Evolutionary conservation across 2,329 filamentous ascomycete genomes (phyloP).

Genomic region (Botrytis porri): DNA sequence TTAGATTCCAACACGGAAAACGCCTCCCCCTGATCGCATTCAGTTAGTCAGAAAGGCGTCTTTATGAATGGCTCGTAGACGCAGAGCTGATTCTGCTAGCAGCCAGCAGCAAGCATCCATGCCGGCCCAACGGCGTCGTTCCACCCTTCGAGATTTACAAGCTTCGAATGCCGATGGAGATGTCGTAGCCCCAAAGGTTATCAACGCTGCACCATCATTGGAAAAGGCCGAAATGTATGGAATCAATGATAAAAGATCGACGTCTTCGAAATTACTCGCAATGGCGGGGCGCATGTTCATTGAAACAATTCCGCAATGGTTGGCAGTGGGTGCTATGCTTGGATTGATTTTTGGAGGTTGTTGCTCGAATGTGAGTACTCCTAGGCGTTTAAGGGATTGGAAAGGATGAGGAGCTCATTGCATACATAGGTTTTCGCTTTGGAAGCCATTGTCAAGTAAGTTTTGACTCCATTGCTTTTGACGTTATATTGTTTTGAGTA

Average conservation of each 20-base stretch:
- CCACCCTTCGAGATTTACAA: conserved; percentile 45
- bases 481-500: not conserved
- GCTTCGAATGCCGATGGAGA: conserved; percentile 42
- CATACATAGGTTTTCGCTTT: conserved; percentile 79
- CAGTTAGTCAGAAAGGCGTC: conserved; percentile 1
- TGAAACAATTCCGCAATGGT: conserved; percentile 59
- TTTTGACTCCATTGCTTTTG: conserved; percentile 24
- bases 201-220: conserved; percentile 52
- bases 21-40: not conserved
- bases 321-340: conserved; percentile 66
- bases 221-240: conserved; percentile 55
- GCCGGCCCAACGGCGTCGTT: conserved; percentile 45
- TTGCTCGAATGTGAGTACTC: conserved; percentile 75
- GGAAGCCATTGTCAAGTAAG: conserved; percentile 91
- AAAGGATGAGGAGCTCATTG: conserved; percentile 29
- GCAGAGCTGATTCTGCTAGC: conserved; percentile 18
- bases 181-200: conserved; percentile 47
- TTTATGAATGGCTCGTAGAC: conserved; percentile 19
- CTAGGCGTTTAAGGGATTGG: not conserved
- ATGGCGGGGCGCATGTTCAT: conserved; percentile 53
- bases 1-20: not conserved
- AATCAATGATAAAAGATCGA: conserved; percentile 51
- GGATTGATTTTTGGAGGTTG: conserved; percentile 92
- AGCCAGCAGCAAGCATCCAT: conserved; percentile 10
- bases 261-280: conserved; percentile 50